A percentile compares a stretch with the other conserved stretches of the same genome.
phyloP scores from a whole-genome alignment of 1,284 basidiomycete species.

The Sporisorium graminicola region DNA sequence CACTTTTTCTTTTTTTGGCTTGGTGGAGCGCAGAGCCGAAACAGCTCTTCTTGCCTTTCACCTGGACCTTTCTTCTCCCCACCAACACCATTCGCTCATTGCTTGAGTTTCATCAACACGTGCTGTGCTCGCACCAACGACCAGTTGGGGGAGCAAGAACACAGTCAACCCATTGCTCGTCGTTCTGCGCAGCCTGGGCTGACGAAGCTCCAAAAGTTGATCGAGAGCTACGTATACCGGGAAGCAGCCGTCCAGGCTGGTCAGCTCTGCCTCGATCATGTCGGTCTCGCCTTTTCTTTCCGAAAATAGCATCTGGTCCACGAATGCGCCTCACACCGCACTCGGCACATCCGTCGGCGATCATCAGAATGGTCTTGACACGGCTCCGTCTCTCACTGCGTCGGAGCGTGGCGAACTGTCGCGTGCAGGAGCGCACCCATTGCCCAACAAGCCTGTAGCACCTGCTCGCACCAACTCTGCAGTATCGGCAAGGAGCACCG shows the following conservation, averaged over 20 bases:
- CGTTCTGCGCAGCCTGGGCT: background rate
- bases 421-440: conserved; percentile 34
- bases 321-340: conserved; percentile 10
- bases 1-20: background rate
- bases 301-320: conserved; percentile 53
- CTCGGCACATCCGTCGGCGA: conserved; percentile 8
- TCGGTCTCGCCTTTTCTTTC: conserved; percentile 47
- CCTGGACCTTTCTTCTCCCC: background rate
- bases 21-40: conserved; percentile 5
- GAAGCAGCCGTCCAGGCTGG: conserved; percentile 1
- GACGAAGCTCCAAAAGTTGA: background rate
- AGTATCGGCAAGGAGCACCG: conserved; percentile 17
- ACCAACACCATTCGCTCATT: conserved; percentile 2
- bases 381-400: conserved; percentile 2
- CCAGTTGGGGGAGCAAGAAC: background rate
- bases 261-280: conserved; percentile 14
- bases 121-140: background rate
- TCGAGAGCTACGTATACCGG: too few species aligned
- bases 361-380: conserved; percentile 10
- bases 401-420: conserved; percentile 19
- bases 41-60: background rate
- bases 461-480: conserved; percentile 38
- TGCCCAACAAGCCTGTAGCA: conserved; percentile 40
- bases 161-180: background rate
- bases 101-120: background rate